phyloP scores from a whole-genome alignment of 306 rosid species.

The Ammopiptanthus mongolicus region DNA sequence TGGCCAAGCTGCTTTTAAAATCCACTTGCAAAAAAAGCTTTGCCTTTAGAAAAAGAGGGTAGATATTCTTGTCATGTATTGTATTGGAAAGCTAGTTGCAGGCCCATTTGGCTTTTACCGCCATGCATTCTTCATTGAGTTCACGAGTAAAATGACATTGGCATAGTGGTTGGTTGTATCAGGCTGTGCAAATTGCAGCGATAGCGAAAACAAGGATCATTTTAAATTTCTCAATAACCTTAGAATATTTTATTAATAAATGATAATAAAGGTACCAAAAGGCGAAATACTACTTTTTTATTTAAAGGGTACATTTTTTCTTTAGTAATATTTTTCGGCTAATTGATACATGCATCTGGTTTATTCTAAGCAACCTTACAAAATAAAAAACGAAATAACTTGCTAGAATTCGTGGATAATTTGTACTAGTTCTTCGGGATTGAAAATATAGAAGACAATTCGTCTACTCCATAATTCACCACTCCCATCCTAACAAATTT shows the following conservation, averaged over 20 bases:
- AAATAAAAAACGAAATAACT: not conserved
- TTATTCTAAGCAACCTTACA: not conserved
- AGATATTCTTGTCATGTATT: conserved; percentile 19
- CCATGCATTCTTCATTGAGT: conserved; percentile 7
- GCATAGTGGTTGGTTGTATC: not conserved
- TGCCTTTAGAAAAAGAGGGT: conserved; percentile 18
- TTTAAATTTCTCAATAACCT: not conserved
- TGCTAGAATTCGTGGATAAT: not conserved
- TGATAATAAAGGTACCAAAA: not conserved
- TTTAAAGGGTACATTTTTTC: not conserved
- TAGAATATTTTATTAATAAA: not conserved
- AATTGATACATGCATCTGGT: not conserved
- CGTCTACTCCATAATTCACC: not conserved
- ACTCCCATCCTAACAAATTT: not conserved
- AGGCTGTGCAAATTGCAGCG: conserved; percentile 2
- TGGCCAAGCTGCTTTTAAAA: conserved; percentile 16
- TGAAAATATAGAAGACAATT: not conserved
- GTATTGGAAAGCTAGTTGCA: not conserved
- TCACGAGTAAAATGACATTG: not conserved
- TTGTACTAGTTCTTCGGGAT: not conserved
- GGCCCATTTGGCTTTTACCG: not conserved
- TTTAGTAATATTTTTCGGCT: too few relatives aligned
- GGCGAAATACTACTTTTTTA: not conserved
- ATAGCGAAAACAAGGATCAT: not conserved
- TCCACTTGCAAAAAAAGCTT: conserved; percentile 29